Percentiles rank a stretch among this genome's conserved stretches.
These are phyloP conservation scores for Coemansia sp. DNA, from an alignment of 192 early-diverging fungal species.

Conservation along the genomic window DNA sequence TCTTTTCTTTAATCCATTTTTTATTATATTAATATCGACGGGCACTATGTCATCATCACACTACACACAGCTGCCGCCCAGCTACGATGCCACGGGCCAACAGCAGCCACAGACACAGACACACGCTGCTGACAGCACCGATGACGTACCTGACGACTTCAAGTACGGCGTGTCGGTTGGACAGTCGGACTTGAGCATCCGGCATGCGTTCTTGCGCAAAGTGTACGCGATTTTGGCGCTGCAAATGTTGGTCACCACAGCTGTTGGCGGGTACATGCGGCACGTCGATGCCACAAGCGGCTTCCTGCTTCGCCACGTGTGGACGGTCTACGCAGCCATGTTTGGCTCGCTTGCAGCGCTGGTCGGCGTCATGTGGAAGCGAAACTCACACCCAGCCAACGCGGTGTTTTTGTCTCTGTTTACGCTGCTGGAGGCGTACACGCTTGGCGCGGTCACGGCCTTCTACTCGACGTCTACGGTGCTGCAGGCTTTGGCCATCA, in stretches of 20 bases:
- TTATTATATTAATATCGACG: not conserved
- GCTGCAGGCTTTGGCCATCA: constrained; percentile 74
- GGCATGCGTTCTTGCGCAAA: constrained; percentile 67
- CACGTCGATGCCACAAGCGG: constrained; percentile 50
- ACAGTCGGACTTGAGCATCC: constrained; percentile 50
- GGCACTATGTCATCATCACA: constrained; percentile 34
- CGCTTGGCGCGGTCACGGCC: constrained; percentile 59
- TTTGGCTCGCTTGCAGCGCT: constrained; percentile 52
- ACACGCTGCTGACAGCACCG: not conserved
- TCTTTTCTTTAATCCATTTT: not conserved
- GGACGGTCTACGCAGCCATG: constrained; percentile 59
- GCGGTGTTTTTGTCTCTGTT: constrained; percentile 60
- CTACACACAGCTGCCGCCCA: constrained; percentile 47
- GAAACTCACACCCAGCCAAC: constrained; percentile 63
- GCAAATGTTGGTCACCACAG: constrained; percentile 60
- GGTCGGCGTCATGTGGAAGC: constrained; percentile 58
- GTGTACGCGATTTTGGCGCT: constrained; percentile 67
- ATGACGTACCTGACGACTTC: constrained; percentile 56
- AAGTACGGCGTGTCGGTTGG: constrained; percentile 51
- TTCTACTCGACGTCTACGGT: constrained; percentile 64
- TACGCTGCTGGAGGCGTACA: constrained; percentile 57
- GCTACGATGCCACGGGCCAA: constrained; percentile 21
- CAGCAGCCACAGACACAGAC: not conserved
- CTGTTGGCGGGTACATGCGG: constrained; percentile 59
- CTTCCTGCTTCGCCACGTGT: constrained; percentile 59